Evolutionary conservation across 1,139 yeast genomes (phyloP).

Genomic region (Yamadazyma siamensis): DNA sequence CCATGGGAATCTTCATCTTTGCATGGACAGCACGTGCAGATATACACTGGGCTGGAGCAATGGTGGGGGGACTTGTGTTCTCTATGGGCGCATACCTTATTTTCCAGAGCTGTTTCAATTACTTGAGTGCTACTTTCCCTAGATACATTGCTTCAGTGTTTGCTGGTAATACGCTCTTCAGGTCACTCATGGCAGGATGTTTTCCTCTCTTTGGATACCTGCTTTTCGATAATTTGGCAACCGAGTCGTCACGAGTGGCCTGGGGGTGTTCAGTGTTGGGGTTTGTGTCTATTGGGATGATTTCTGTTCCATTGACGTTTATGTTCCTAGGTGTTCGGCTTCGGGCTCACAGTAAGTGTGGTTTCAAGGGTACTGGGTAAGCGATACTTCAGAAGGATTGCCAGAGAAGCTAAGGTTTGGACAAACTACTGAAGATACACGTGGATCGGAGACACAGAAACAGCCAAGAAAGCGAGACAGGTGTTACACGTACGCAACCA

Average conservation of each 20-base stretch:
- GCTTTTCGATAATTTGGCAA: conserved; percentile 41
- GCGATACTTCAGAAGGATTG: too few relatives aligned
- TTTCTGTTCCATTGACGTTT: conserved; percentile 61
- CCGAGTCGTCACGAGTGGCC: conserved; percentile 43
- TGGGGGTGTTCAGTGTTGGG: conserved; percentile 66
- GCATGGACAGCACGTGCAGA: conserved; percentile 27
- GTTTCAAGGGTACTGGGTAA: too few relatives aligned
- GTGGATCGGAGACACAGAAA: too few relatives aligned
- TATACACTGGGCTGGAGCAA: conserved; percentile 31
- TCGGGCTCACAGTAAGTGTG: too few relatives aligned
- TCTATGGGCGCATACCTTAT: conserved; percentile 26
- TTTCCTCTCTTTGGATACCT: conserved; percentile 35
- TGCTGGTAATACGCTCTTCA: conserved; percentile 27
- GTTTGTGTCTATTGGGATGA: conserved; percentile 47
- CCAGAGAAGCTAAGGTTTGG: too few relatives aligned
- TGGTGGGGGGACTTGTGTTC: conserved; percentile 27
- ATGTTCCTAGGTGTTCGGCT: conserved; percentile 9
- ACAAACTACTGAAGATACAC: too few relatives aligned
- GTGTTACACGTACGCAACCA: too few relatives aligned
- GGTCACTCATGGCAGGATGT: conserved; percentile 27
- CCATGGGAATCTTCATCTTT: conserved; percentile 27
- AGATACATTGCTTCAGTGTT: conserved; percentile 28
- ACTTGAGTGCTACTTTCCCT: conserved; percentile 61
- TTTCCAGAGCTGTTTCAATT: conserved; percentile 40
- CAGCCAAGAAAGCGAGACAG: too few relatives aligned